A percentile compares a stretch with the other conserved stretches of the same genome.
Conservation (phyloP, 108 stramenopile genomes). For the Parietichytrium sp. region DNA sequence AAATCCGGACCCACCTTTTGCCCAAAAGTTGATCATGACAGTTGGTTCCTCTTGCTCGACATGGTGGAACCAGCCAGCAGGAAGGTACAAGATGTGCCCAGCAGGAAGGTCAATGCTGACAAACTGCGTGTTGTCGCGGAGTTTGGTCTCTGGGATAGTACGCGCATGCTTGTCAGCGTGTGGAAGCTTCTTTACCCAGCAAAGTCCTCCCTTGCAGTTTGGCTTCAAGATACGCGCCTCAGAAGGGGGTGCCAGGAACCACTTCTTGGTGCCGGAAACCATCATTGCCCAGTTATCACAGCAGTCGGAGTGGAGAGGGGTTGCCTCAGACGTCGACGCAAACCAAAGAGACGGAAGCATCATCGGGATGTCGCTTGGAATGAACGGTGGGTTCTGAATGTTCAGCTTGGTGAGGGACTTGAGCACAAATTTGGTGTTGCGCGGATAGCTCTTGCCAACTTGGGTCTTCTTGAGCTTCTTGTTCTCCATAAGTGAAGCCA, state of each 20-base stretch:
- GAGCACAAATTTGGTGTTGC: constrained; percentile 27
- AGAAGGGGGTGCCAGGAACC: background rate
- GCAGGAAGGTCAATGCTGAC: constrained; percentile 9
- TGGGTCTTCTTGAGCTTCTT: background rate
- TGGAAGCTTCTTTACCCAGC: constrained; percentile 30
- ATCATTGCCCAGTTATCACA: constrained; percentile 40
- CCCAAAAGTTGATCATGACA: constrained; percentile 34
- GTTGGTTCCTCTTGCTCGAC: background rate
- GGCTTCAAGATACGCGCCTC: constrained; percentile 31
- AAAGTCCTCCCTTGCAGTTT: background rate
- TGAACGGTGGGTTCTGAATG: constrained; percentile 29
- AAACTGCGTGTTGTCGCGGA: constrained; percentile 10
- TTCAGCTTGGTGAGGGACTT: background rate
- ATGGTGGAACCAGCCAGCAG: constrained; percentile 39
- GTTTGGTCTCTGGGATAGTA: background rate
- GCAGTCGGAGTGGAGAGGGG: constrained; percentile 35
- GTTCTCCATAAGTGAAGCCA: constrained; percentile 7
- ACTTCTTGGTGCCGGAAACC: constrained; percentile 27
- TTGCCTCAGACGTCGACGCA: background rate
- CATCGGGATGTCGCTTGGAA: constrained; percentile 35
- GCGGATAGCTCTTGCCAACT: constrained; percentile 1
- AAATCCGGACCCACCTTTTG: constrained; percentile 9
- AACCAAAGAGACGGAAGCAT: constrained; percentile 28
- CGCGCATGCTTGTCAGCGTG: background rate
- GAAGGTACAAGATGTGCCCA: constrained; percentile 6